phyloP scores from a whole-genome alignment of 2,329 filamentous ascomycete genomes.

The Penicillium janthinellum region DNA sequence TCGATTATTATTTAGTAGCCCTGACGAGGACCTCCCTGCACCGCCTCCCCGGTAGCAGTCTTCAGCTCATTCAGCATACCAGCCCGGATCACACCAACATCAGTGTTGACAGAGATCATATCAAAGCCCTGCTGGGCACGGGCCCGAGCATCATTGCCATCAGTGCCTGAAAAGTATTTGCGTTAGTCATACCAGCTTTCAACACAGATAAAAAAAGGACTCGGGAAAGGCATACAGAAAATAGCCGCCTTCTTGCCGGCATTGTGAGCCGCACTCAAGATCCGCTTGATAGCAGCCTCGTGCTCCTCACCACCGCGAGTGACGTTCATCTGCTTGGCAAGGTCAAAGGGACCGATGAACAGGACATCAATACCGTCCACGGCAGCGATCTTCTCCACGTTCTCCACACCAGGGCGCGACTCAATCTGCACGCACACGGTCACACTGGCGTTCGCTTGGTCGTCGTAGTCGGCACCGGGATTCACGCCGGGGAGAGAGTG shows the following conservation, averaged over 20 bases:
- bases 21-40: constrained; percentile 9
- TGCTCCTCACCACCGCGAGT: constrained; percentile 40
- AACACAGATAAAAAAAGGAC: background rate
- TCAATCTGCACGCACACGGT: constrained; percentile 47
- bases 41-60: constrained; percentile 32
- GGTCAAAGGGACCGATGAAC: constrained; percentile 44
- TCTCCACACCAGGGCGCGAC: constrained; percentile 44
- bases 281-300: constrained; percentile 43
- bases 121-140: constrained; percentile 43
- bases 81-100: constrained; percentile 37
- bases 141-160: constrained; percentile 37
- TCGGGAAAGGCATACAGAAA: constrained; percentile 35
- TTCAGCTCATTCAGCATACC: constrained; percentile 38
- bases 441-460: constrained; percentile 35
- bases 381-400: constrained; percentile 48
- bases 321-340: constrained; percentile 44
- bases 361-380: constrained; percentile 46
- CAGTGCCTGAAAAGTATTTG: constrained; percentile 25
- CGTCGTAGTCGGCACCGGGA: constrained; percentile 35
- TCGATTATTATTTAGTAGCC: constrained; percentile 12
- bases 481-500: constrained; percentile 33
- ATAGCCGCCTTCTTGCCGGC: constrained; percentile 46
- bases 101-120: constrained; percentile 45
- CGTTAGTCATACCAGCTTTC: background rate
- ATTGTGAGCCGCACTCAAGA: constrained; percentile 36